Base-by-base conservation (phyloP, 2,329 filamentous ascomycete species). In the Calonectria montana region DNA sequence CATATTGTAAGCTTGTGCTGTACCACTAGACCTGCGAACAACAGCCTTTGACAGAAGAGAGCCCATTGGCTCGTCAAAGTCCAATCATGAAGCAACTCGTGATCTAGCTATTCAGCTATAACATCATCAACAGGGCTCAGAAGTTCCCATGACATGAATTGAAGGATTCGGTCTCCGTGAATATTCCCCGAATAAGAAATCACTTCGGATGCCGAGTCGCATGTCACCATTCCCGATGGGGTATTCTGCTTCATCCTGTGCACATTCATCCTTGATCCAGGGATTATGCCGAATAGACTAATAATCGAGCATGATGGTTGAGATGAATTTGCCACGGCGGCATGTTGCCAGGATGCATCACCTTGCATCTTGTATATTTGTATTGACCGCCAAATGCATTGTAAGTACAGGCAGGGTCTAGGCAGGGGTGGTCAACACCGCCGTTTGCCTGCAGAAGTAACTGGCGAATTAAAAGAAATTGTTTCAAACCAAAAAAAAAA, bases 191-290 rank as follows among this genome's bases (percentile, higher is more conserved):
- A 59, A 9, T 41, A 15, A 31, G 21, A 50, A 29, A 21, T 23
- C n/a, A 53, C 7, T 35, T 65, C 62, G 62, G 62, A 31, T 50
- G 41, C 62, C 45, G 62, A 65, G 21, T 39, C n/a, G 7, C n/a
- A 50, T 23, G 43, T 45, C 41, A 18, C 39, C 25, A 45, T 62
- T 31, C 57, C 57, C 23, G 39, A 62, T 31, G 57, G 39, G 39
- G 57, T 31, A 45, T 62, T 43, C 18, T 39, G 21, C 5, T n/a
- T 27, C 35, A 23, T 37, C 37, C 21, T 27, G 10, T 43, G 15
- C 18, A 62, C 16, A 23, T 23, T 41, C 13, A 23, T 37, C 53
- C 53, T 6, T 59, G 31, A 57, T 62, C 57, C 13, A 61, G 29
- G 57, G 16, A 43, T 62, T 18, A 4, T 29, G n/a, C 25, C 25